Evolutionary conservation across 352 stramenopile genomes (phyloP).

Genomic region (Saprolegnia parasitica): DNA sequence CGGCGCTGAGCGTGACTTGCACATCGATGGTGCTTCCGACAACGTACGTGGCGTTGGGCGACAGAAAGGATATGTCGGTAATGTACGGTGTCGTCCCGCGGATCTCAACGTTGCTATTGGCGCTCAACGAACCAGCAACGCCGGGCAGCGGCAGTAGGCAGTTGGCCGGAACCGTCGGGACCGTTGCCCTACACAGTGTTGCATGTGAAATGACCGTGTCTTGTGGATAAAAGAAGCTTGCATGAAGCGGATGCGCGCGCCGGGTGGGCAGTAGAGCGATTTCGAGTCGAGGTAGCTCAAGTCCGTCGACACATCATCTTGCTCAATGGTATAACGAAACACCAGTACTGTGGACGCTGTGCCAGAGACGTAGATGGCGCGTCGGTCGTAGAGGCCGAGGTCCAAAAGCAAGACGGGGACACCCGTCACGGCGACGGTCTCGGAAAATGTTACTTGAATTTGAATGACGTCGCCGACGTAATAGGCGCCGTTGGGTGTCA

Average conservation of each 20-base stretch:
- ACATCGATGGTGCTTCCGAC: conserved; percentile 54
- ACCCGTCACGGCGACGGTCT: conserved; percentile 63
- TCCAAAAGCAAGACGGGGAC: conserved; percentile 65
- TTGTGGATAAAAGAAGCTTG: background rate
- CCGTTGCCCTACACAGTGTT: conserved; percentile 51
- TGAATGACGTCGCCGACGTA: conserved; percentile 59
- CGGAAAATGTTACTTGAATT: conserved; percentile 57
- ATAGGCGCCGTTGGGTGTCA: conserved; percentile 46
- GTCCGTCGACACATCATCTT: conserved; percentile 67
- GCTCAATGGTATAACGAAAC: conserved; percentile 63
- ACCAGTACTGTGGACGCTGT: conserved; percentile 47
- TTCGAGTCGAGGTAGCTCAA: conserved; percentile 81
- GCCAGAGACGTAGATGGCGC: conserved; percentile 53
- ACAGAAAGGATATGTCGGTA: conserved; percentile 45
- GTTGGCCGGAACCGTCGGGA: conserved; percentile 60
- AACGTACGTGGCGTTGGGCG: conserved; percentile 54
- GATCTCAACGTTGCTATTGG: conserved; percentile 60
- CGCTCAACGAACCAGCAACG: conserved; percentile 60
- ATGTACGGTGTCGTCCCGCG: conserved; percentile 67
- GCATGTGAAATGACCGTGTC: conserved; percentile 34
- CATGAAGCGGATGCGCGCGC: conserved; percentile 16
- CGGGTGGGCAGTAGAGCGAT: conserved; percentile 38
- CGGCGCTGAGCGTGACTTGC: conserved; percentile 62
- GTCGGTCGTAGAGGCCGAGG: conserved; percentile 42
- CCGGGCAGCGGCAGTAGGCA: conserved; percentile 61